Evolutionary conservation across 2,329 filamentous ascomycete species (phyloP), one percentile per base, ranked within the genome.

Genomic region (Cladosporium velox): DNA sequence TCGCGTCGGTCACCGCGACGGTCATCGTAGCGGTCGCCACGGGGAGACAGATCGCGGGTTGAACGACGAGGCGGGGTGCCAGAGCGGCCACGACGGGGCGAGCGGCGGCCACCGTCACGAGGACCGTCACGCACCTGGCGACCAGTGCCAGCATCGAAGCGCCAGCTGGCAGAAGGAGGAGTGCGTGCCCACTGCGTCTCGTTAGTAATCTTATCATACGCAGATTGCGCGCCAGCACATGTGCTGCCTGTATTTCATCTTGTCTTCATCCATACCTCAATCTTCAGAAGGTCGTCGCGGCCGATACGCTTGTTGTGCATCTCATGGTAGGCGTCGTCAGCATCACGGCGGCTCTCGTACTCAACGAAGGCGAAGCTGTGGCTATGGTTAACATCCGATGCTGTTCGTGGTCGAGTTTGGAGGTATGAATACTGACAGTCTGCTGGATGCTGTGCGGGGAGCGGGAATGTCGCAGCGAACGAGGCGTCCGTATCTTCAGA

Each of bases 291-390:
- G 76, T 99, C 95, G 77, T 99, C 95, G 69, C 94, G 90, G 58
- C 93, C 93, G 73, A 99, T 93, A 72, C 94, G 92, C 88, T 97
- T 97, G 85, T 98, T 98, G 79, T 99, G 95, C 95, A 99, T 99
- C 83, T 99, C 95, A 80, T 99, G 92, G 79, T 99, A 99, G 58
- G 95, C 95, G 83, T 99, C 95, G 80, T 99, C 95, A 70, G 95
- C 93, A 85, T 99, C 95, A 74, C 95, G 93, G 75, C 94, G 92
- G 80, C 93, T 96, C 84, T 99, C 95, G 80, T 99, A 99, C 82
- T 99, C 95, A 71, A 99, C 95, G 79, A 99, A 99, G 44, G 95
- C 95, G 79, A 99, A 99, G 72, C 95, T 89, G 49, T 15, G 70
- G 32, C 63, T 30, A 24, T 89, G 70, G 69, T 81, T 73, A 76